Conservation (phyloP, 352 stramenopile species). For the Peronospora tabacina region DNA sequence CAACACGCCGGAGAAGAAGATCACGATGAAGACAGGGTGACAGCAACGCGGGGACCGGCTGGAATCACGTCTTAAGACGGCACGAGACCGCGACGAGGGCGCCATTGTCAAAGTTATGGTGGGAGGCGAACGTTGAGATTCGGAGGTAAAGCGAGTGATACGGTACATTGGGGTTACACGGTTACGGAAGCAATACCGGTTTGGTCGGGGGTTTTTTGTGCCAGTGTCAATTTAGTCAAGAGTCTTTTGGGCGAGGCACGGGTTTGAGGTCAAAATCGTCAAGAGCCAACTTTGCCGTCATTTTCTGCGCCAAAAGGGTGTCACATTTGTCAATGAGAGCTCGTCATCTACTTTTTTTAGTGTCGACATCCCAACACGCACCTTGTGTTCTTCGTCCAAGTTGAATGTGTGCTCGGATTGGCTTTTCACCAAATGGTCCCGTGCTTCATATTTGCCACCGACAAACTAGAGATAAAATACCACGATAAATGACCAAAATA, state of each 20-base stretch:
- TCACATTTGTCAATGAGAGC: no score
- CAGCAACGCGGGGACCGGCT: neutral
- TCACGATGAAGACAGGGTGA: neutral
- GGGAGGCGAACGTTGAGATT: neutral
- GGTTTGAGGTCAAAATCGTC: conserved; percentile 85
- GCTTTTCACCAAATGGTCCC: conserved; percentile 77
- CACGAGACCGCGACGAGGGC: conserved; percentile 14
- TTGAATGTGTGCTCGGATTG: conserved; percentile 76
- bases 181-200: no score
- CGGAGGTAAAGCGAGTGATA: conserved; percentile 7
- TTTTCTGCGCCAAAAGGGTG: conserved; percentile 43
- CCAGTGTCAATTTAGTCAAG: neutral
- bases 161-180: neutral
- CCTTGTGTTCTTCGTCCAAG: conserved; percentile 82
- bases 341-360: no score
- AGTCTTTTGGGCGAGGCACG: conserved; percentile 51
- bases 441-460: conserved; percentile 71
- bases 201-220: no score
- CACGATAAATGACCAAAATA: neutral
- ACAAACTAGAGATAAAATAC: conserved; percentile 49
- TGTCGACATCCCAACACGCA: conserved; percentile 27
- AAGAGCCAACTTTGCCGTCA: conserved; percentile 73
- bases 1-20: conserved; percentile 14
- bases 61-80: conserved; percentile 1
- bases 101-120: conserved; percentile 1